A percentile compares a stretch with the other conserved stretches of the same genome.
Conservation (phyloP, 2,329 filamentous ascomycete genomes). For the Curvularia lunata region DNA sequence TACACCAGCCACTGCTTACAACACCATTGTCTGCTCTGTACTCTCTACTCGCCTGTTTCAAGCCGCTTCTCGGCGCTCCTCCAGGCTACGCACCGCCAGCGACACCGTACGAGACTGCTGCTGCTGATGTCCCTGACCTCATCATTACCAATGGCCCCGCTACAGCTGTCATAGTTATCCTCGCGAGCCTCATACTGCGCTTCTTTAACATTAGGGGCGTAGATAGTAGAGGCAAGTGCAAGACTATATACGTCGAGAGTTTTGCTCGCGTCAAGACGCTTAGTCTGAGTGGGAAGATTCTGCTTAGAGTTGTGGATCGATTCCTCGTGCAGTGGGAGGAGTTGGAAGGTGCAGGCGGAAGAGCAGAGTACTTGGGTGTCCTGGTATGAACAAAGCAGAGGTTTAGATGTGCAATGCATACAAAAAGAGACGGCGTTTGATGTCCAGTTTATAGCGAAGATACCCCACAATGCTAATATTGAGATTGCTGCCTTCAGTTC, state of each 20-base stretch:
- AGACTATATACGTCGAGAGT: slow-evolving; percentile 86
- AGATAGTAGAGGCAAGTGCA: slow-evolving; percentile 61
- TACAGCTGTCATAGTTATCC: slow-evolving; percentile 78
- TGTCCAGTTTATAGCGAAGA: slow-evolving; percentile 17
- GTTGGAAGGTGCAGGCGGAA: slow-evolving; percentile 56
- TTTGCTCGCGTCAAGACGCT: slow-evolving; percentile 85
- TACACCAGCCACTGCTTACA: slow-evolving; percentile 81
- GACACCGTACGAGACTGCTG: slow-evolving; percentile 23
- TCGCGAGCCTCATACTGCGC: slow-evolving; percentile 63
- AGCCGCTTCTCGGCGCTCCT: slow-evolving; percentile 56
- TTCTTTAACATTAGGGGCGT: slow-evolving; percentile 54
- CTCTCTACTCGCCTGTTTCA: slow-evolving; percentile 69
- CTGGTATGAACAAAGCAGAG: slow-evolving; percentile 35
- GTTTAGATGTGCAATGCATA: not conserved
- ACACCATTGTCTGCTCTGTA: slow-evolving; percentile 71
- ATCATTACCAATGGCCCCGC: slow-evolving; percentile 89
- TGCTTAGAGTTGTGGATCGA: slow-evolving; percentile 74
- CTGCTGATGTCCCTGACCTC: slow-evolving; percentile 67
- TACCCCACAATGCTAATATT: slow-evolving; percentile 11
- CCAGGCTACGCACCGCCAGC: slow-evolving; percentile 16
- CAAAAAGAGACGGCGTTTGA: slow-evolving; percentile 11
- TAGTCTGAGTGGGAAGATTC: slow-evolving; percentile 82
- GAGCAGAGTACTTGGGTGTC: slow-evolving; percentile 54
- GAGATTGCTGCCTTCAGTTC: slow-evolving; percentile 8
- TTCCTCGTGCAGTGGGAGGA: slow-evolving; percentile 83